These are phyloP conservation scores for Colletotrichum acutatum DNA, from an alignment of 2,329 filamentous ascomycete species.

Conservation along the genomic window DNA sequence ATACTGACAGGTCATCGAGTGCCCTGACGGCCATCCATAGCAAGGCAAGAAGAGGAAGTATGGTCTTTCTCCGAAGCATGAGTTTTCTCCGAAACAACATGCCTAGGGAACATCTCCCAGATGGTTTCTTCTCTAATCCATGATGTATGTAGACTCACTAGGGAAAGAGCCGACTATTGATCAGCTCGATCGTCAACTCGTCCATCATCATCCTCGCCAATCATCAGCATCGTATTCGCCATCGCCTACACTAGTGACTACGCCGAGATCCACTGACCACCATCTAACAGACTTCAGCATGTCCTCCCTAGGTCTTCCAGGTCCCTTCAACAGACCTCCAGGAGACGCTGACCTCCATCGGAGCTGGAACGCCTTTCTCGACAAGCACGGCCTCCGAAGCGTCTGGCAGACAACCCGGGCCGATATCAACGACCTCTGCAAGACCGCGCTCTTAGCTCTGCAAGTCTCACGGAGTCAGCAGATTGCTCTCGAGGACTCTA, in stretches of 20 bases:
- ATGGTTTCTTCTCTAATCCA: not conserved
- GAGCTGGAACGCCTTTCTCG: constrained; percentile 3
- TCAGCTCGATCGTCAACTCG: not conserved
- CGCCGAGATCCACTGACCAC: not conserved
- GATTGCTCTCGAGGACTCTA: not conserved
- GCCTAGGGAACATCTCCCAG: not conserved
- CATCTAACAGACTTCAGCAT: not conserved
- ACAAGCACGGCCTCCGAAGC: not conserved
- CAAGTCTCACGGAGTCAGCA: not conserved
- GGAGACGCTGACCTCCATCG: not conserved
- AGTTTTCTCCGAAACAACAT: not conserved
- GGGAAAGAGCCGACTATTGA: not conserved
- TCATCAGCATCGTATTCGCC: not conserved
- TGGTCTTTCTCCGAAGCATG: not conserved
- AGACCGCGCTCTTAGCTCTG: not conserved
- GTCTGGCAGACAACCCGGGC: not conserved
- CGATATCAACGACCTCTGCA: not conserved
- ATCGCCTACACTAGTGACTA: not conserved
- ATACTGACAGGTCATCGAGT: not conserved
- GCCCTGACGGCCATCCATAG: not conserved
- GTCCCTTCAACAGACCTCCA: not conserved
- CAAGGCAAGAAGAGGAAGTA: not conserved
- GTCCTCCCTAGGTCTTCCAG: constrained; percentile 6
- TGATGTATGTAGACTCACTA: not conserved
- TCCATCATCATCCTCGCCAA: not conserved